phyloP scores from a whole-genome alignment of 2,329 filamentous ascomycete species.

The Pseudogymnoascus sp. region DNA sequence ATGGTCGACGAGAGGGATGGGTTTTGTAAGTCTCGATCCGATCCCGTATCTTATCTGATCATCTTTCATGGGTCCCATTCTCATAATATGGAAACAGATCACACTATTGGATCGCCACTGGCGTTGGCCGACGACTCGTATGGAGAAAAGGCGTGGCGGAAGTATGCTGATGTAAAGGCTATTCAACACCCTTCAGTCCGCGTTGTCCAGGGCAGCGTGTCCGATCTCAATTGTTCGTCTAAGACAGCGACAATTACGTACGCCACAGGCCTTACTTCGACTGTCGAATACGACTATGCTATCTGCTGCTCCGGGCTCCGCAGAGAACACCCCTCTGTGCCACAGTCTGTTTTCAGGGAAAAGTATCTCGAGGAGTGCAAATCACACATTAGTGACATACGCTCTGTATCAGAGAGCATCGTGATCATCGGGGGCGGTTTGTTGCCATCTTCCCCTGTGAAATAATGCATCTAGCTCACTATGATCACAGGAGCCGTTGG shows the following conservation, averaged over 20 bases:
- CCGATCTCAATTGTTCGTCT: constrained; percentile 46
- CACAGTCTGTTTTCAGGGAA: constrained; percentile 53
- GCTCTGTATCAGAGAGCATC: constrained; percentile 47
- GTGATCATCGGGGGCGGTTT: constrained; percentile 65
- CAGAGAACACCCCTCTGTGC: constrained; percentile 64
- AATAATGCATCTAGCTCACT: not conserved
- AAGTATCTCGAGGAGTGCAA: constrained; percentile 55
- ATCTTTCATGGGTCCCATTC: not conserved
- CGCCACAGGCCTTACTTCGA: constrained; percentile 34
- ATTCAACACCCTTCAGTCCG: constrained; percentile 54
- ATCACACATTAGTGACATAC: constrained; percentile 48
- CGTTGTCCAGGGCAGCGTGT: constrained; percentile 58
- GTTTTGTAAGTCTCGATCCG: constrained; percentile 51
- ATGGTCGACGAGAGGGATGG: constrained; percentile 74
- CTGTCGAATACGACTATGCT: constrained; percentile 61
- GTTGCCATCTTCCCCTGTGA: constrained; percentile 10
- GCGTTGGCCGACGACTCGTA: constrained; percentile 57
- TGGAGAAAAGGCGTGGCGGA: constrained; percentile 61
- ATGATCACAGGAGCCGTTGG: constrained; percentile 57
- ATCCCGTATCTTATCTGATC: not conserved
- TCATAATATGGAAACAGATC: constrained; percentile 41
- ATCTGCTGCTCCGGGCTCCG: constrained; percentile 62
- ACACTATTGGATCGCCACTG: constrained; percentile 67
- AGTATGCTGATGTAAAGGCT: constrained; percentile 57
- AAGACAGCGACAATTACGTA: constrained; percentile 53